A percentile compares a stretch with the other conserved stretches of the same genome.
phyloP scores from a whole-genome alignment of 2,329 filamentous ascomycete species.

The Parastagonospora avenae region DNA sequence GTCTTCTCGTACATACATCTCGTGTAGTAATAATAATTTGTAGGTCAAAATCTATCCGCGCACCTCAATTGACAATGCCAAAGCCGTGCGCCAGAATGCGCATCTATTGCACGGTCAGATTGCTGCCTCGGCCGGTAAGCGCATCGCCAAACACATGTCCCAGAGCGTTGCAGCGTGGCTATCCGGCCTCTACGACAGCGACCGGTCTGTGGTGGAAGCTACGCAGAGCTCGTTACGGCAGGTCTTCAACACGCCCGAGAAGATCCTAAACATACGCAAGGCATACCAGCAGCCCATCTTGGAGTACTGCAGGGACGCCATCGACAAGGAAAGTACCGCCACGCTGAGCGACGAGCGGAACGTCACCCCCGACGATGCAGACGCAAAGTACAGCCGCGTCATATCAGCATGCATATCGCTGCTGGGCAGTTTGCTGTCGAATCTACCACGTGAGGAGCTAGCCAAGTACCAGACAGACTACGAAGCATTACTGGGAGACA shows the following conservation, averaged over 20 bases:
- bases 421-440: conserved; percentile 59
- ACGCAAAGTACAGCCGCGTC: conserved; percentile 84
- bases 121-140: conserved; percentile 69
- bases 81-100: conserved; percentile 84
- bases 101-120: conserved; percentile 74
- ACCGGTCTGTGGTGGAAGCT: conserved; percentile 75
- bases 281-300: conserved; percentile 81
- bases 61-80: conserved; percentile 85
- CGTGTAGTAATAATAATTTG: conserved; percentile 45
- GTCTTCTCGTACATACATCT: conserved; percentile 35
- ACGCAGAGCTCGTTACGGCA: conserved; percentile 75
- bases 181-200: conserved; percentile 84
- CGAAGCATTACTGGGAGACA: conserved; percentile 68
- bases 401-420: conserved; percentile 64
- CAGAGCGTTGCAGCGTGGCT: conserved; percentile 88
- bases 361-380: conserved; percentile 81
- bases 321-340: conserved; percentile 75
- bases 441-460: conserved; percentile 57
- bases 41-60: conserved; percentile 87
- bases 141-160: conserved; percentile 80
- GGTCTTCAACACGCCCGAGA: conserved; percentile 81
- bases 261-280: conserved; percentile 75
- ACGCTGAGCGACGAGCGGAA: conserved; percentile 90
- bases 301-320: conserved; percentile 78
- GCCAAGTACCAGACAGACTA: conserved; percentile 67